These are phyloP conservation scores for Acrodontium crateriforme DNA, from an alignment of 2,329 filamentous ascomycete species.

Conservation along the genomic window DNA sequence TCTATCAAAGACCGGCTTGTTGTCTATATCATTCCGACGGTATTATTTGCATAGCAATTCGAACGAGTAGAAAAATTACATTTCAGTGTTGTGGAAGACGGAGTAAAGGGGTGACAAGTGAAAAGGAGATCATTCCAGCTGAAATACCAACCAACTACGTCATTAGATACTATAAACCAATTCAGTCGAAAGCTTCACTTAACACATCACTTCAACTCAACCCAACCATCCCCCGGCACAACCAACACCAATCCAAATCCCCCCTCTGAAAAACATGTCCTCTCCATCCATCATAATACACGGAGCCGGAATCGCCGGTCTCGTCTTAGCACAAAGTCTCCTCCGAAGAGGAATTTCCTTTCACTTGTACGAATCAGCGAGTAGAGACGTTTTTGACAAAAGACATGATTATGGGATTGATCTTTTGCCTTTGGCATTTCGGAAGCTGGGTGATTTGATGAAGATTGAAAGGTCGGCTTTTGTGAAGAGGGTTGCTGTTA, in stretches of 20 bases:
- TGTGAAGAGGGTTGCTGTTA: conserved; percentile 19
- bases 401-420: conserved; percentile 28
- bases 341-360: conserved; percentile 12
- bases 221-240: not conserved
- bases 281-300: conserved; percentile 28
- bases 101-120: too few species aligned
- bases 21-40: too few species aligned
- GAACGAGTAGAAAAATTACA: too few species aligned
- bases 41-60: too few species aligned
- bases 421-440: conserved; percentile 21
- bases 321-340: conserved; percentile 26
- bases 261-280: conserved; percentile 10
- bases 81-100: too few species aligned
- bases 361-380: conserved; percentile 21
- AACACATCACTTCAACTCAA: conserved; percentile 1
- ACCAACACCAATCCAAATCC: too few species aligned
- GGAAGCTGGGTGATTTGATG: conserved; percentile 20
- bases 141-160: too few species aligned
- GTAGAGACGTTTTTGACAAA: conserved; percentile 8
- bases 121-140: too few species aligned
- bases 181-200: too few species aligned
- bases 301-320: conserved; percentile 33
- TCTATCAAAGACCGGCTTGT: too few species aligned
- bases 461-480: conserved; percentile 21
- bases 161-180: too few species aligned